phyloP scores from a whole-genome alignment of 345 rosid species.

The Hibiscus trionum region DNA sequence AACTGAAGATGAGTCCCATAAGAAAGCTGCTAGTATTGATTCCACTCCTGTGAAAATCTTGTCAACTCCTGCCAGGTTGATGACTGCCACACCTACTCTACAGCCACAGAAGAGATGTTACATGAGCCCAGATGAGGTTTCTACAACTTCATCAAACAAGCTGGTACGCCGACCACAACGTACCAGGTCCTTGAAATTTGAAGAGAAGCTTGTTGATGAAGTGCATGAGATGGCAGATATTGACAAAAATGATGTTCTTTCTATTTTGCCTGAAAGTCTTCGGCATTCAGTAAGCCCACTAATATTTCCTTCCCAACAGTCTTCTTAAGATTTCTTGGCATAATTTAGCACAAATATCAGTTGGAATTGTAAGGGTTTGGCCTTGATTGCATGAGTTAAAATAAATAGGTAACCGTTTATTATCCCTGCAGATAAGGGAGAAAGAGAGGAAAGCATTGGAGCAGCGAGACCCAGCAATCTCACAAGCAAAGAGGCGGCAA shows the following conservation, averaged over 20 bases:
- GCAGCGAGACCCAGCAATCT: slow-evolving; percentile 74
- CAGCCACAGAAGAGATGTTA: slow-evolving; percentile 42
- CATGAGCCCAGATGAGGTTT: slow-evolving; percentile 44
- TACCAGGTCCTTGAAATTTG: slow-evolving; percentile 59
- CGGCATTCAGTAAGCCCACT: slow-evolving; percentile 48
- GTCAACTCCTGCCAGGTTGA: slow-evolving; percentile 45
- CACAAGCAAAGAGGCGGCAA: slow-evolving; percentile 61
- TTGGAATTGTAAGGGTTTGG: neutral
- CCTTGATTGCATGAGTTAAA: too few species aligned
- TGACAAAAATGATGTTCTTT: slow-evolving; percentile 37
- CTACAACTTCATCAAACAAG: slow-evolving; percentile 36
- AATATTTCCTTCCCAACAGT: neutral
- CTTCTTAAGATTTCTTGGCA: neutral
- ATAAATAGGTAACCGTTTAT: slow-evolving; percentile 4
- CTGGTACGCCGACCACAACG: slow-evolving; percentile 51
- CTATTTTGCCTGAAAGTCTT: slow-evolving; percentile 48
- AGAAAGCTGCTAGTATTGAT: slow-evolving; percentile 17
- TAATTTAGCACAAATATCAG: neutral
- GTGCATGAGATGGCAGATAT: slow-evolving; percentile 12
- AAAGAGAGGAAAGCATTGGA: slow-evolving; percentile 58
- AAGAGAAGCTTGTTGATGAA: slow-evolving; percentile 18
- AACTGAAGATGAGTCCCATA: slow-evolving; percentile 15
- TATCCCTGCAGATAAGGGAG: slow-evolving; percentile 55
- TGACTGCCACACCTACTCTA: slow-evolving; percentile 37
- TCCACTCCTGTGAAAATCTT: slow-evolving; percentile 63